These are phyloP conservation scores for Aspergillus sparsus DNA, from an alignment of 495 filamentous ascomycete species.

Conservation along the genomic window DNA sequence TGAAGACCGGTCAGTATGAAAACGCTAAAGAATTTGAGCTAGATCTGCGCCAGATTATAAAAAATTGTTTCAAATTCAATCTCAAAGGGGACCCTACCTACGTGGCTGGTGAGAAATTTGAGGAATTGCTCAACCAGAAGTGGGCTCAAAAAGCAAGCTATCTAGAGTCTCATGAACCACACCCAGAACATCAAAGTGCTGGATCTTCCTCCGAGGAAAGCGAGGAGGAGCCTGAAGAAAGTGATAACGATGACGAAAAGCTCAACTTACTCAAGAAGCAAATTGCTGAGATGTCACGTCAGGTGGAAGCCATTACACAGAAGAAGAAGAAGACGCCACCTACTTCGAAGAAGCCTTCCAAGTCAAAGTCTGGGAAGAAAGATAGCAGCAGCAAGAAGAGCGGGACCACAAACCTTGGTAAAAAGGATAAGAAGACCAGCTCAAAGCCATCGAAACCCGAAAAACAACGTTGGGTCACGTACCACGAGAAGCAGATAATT, in stretches of 20 bases:
- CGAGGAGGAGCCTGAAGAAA: slow-evolving; percentile 68
- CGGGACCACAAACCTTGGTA: slow-evolving; percentile 41
- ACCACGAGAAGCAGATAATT: slow-evolving; percentile 82
- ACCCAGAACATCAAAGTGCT: slow-evolving; percentile 49
- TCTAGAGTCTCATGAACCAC: slow-evolving; percentile 71
- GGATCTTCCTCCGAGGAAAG: slow-evolving; percentile 62
- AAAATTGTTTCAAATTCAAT: slow-evolving; percentile 93
- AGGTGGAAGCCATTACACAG: slow-evolving; percentile 52
- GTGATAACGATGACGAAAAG: slow-evolving; percentile 66
- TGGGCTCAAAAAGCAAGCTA: slow-evolving; percentile 74
- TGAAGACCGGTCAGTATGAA: slow-evolving; percentile 78
- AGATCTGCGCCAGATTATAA: slow-evolving; percentile 80
- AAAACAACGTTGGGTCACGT: slow-evolving; percentile 59
- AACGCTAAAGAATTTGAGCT: slow-evolving; percentile 80
- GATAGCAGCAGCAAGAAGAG: slow-evolving; percentile 49
- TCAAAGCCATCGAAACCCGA: slow-evolving; percentile 47
- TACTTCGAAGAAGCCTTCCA: slow-evolving; percentile 54
- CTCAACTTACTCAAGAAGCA: slow-evolving; percentile 67
- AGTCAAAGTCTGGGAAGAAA: slow-evolving; percentile 59
- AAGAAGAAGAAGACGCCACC: slow-evolving; percentile 69
- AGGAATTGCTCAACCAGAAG: slow-evolving; percentile 70
- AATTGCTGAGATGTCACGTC: slow-evolving; percentile 60
- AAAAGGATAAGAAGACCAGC: slow-evolving; percentile 56
- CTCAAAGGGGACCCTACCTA: slow-evolving; percentile 73
- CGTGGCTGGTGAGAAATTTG: slow-evolving; percentile 64